Conservation (phyloP, 2,329 filamentous ascomycete genomes). For the Alternaria sp. region DNA sequence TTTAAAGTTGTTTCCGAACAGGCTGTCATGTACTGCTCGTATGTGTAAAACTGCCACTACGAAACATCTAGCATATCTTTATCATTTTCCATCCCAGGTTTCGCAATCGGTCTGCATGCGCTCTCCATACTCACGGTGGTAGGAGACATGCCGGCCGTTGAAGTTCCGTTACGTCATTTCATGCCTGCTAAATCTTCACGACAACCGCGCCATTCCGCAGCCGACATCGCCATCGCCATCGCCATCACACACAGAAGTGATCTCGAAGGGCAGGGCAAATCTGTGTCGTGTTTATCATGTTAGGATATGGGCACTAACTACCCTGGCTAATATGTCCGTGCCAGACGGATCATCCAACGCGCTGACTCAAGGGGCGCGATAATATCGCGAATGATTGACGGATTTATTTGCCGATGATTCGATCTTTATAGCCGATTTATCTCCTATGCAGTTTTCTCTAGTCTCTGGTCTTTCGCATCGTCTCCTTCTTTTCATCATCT, state of each 20-base stretch:
- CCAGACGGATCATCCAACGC: neutral
- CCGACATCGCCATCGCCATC: neutral
- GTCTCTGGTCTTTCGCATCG: neutral
- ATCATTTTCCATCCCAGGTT: rapidly evolving
- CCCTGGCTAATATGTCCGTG: neutral
- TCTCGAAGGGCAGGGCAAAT: too few species aligned
- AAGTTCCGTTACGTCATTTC: neutral
- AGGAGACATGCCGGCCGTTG: neutral
- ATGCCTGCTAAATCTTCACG: neutral
- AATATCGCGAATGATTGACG: neutral
- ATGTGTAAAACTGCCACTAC: rapidly evolving
- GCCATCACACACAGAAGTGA: neutral
- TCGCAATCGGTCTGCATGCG: too few species aligned
- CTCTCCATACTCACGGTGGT: neutral
- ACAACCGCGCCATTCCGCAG: neutral
- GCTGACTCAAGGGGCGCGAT: neutral
- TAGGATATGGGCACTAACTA: neutral
- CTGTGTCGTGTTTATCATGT: neutral
- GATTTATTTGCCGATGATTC: neutral
- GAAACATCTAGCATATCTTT: rapidly evolving
- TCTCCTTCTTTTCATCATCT: neutral
- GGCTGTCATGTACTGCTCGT: too few species aligned
- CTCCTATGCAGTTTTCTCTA: neutral
- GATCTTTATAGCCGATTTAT: neutral
- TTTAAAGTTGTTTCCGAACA: rapidly evolving